These are phyloP conservation scores for Plasmodium gonderi DNA, from an alignment of 169 alveolate species.

Conservation along the genomic window DNA sequence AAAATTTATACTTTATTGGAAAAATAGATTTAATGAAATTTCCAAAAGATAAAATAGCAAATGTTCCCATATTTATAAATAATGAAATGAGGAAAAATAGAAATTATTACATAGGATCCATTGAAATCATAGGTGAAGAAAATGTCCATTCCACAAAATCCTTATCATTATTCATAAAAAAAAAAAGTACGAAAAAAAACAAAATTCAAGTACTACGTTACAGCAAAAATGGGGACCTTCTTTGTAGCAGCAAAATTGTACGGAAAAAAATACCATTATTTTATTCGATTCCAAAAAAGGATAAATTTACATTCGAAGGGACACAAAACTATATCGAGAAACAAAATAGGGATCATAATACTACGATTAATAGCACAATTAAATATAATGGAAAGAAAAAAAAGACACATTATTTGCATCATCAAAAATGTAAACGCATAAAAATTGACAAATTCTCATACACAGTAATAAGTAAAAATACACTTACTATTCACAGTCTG, in stretches of 20 bases:
- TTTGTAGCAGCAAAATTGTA: background rate
- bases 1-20: conserved; percentile 19
- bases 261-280: background rate
- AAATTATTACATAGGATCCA: conserved; percentile 3
- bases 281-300: background rate
- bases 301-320: background rate
- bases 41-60: background rate
- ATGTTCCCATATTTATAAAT: conserved; percentile 12
- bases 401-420: background rate
- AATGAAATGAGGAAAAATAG: background rate
- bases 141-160: background rate
- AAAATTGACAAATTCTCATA: conserved; percentile 37
- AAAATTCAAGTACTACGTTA: background rate
- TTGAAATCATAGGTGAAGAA: background rate
- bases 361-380: background rate
- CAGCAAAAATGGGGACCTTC: conserved; percentile 1
- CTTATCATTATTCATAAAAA: conserved; percentile 16
- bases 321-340: background rate
- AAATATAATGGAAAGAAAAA: background rate
- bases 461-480: conserved; percentile 18
- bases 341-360: background rate
- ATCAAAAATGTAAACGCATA: background rate
- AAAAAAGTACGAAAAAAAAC: background rate
- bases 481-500: conserved; percentile 10
- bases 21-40: background rate